Base-by-base conservation (phyloP, 116 monocot species). In the Papilionanthe hybrid region DNA sequence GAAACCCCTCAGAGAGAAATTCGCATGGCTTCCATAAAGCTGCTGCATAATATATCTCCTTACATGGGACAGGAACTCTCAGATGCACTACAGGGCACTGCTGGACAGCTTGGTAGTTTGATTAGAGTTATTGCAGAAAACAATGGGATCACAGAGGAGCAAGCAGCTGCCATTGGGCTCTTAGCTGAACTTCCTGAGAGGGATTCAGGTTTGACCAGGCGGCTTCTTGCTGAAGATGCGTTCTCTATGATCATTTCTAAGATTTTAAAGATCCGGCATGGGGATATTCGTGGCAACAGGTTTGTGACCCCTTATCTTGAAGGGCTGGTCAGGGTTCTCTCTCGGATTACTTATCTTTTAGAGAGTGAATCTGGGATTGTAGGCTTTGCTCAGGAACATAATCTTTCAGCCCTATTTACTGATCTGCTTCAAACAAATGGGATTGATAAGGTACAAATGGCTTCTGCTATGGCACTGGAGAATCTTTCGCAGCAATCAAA, bases 41-140 rank as follows among this genome's bases (percentile, higher is more conserved):
- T 97, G 7, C 78, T 97, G 22, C 82, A 89, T 69, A 94, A 93
- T 72, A 84, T 97, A 43, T 91, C 97, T 5, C 91, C 89, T 19
- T 88, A 88, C 87, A 91, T 97, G 94, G 77, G 86, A 45, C 86
- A 82, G 83, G 94, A 97, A 45, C 87, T 97, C 29, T 87, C 89
- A 23, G 85, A 88, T 42, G 80, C 85, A 53, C 82, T 97, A 20
- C 79, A 77, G 32, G 82, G 84, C 45, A 85, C 84, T 66, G 66
- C 86, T 32, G 84, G 91, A 7, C 92, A 90, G 74, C 89, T 97
- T 0, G 50, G 84, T 58, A 86, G 84, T 66, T 79, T 97, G 77
- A 80, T 89, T 28, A 85, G 76, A 57, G 83, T 92, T 45, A 86
- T 94, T 41, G 82, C 88, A 56, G 96, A 92, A 19, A 78, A 80